Evolutionary conservation across 495 filamentous ascomycete species (phyloP).

Genomic region (Penicillium steckii): DNA sequence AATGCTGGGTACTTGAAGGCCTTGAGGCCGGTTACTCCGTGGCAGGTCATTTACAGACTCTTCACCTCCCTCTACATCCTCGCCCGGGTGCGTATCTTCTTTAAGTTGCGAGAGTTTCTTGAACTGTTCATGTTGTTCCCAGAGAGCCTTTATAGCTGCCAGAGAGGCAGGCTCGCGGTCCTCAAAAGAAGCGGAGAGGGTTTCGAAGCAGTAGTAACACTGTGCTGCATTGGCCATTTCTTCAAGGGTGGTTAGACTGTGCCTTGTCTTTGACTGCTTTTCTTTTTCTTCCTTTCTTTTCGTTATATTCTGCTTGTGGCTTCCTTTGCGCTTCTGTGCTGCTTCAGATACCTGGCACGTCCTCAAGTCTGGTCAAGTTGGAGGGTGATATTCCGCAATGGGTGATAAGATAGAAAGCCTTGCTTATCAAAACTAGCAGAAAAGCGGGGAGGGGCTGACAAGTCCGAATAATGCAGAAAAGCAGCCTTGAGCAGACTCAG

Average conservation of each 20-base stretch:
- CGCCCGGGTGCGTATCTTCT: not conserved
- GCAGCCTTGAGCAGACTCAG: not conserved
- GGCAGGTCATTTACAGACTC: slow-evolving; percentile 22
- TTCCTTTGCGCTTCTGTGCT: slow-evolving; percentile 5
- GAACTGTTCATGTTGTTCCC: slow-evolving; percentile 53
- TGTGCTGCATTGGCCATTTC: slow-evolving; percentile 80
- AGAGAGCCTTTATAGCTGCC: slow-evolving; percentile 67
- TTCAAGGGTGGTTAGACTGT: slow-evolving; percentile 1
- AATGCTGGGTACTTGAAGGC: slow-evolving; percentile 33
- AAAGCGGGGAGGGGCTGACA: not conserved
- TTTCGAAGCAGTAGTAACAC: slow-evolving; percentile 91
- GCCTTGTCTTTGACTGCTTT: not conserved
- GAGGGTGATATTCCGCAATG: slow-evolving; percentile 5
- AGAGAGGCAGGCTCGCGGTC: slow-evolving; percentile 58
- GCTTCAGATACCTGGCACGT: slow-evolving; percentile 5
- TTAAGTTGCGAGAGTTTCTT: slow-evolving; percentile 37
- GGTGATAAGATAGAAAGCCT: slow-evolving; percentile 19
- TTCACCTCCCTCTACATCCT: slow-evolving; percentile 21
- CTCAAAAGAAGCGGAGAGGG: slow-evolving; percentile 65
- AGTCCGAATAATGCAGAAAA: not conserved
- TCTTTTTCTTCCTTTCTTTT: not conserved
- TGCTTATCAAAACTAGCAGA: slow-evolving; percentile 3
- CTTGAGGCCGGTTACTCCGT: slow-evolving; percentile 13
- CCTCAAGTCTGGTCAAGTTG: not conserved
- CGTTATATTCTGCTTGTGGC: too few relatives aligned